phyloP scores from a whole-genome alignment of 108 stramenopile species.

The Craspedostauros australis region DNA sequence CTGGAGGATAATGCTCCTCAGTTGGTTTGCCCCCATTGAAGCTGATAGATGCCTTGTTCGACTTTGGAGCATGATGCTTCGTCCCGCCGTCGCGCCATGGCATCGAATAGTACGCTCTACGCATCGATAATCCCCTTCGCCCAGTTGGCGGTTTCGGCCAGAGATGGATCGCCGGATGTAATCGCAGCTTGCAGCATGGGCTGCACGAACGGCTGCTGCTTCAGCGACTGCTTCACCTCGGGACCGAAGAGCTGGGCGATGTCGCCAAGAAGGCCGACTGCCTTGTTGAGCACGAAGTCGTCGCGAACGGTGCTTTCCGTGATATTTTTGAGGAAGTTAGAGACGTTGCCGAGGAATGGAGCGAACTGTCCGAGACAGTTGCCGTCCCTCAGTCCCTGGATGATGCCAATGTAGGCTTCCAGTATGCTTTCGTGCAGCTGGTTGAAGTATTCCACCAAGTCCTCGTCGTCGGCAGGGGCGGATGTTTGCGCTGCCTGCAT shows the following conservation, averaged over 20 bases:
- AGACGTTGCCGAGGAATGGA: conserved; percentile 50
- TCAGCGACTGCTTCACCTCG: conserved; percentile 50
- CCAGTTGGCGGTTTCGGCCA: conserved; percentile 55
- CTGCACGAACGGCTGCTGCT: conserved; percentile 51
- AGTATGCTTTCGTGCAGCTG: conserved; percentile 82
- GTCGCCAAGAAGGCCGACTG: conserved; percentile 79
- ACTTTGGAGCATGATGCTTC: too few relatives aligned
- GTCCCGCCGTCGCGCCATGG: too few relatives aligned
- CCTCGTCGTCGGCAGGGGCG: conserved; percentile 90
- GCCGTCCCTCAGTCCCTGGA: conserved; percentile 85
- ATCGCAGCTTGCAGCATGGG: conserved; percentile 56
- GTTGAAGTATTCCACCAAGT: conserved; percentile 93
- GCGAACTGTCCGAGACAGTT: conserved; percentile 46
- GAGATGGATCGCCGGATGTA: conserved; percentile 40
- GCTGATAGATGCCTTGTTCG: too few relatives aligned
- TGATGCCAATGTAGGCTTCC: conserved; percentile 95
- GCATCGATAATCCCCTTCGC: conserved; percentile 28
- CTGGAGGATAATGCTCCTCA: too few relatives aligned
- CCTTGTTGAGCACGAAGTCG: conserved; percentile 69
- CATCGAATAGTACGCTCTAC: too few relatives aligned
- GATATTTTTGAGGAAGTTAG: conserved; percentile 60
- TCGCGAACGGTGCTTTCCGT: conserved; percentile 62
- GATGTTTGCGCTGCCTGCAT: conserved; percentile 83
- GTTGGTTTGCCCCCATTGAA: too few relatives aligned
- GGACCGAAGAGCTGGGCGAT: conserved; percentile 57